Base-by-base conservation (phyloP, 1,284 basidiomycete species). In the Cryptococcus sp. region DNA sequence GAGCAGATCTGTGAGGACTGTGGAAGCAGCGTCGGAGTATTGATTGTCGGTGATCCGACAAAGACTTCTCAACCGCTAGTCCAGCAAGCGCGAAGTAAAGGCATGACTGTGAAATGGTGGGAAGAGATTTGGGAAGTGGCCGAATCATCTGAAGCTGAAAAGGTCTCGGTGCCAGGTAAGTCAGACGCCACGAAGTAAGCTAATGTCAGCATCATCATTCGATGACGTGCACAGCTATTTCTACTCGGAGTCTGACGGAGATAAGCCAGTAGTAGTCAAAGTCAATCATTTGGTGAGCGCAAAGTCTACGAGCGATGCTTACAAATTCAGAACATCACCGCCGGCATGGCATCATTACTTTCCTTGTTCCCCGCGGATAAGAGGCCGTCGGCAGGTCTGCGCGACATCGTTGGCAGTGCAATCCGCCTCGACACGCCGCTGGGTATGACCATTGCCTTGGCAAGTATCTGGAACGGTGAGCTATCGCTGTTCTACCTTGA, bases 311-410 rank as follows among this genome's bases (percentile, higher is more conserved):
- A 26, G 1, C 22, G n/a, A 20, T 3, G 43, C 65, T 66, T 37
- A 65, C 55, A 23, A 23, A 20, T 29, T 5, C 62, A 76, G 70
- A 77, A 76, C 60, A 58, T 78, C 54, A 79, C 78, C 0, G 75
- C 78, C 3, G 78, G 78, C 17, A 72, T 78, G 6, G 72, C 77
- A 1, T 72, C 69, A n/a, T 20, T 75, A 16, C 65, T 78, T 2
- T 74, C 77, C 8, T 46, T 72, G 22, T 78, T 78, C 68, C 76
- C 78, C 17, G 74, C 76, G 0, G 73, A 78, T 64, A 78, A 78
- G 57, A 68, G 78, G 17, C 78, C 76, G 0, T 66, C 70, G 0
- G 50, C 65, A 0, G 55, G 50, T 17, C 45, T 61, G n/a, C 58
- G 62, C 20, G 78, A 79, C 59, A 61, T 68, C 11, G 67, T 78